A percentile compares a stretch with the other conserved stretches of the same genome.
These are phyloP conservation scores for Ceratocystis cubensis DNA, from an alignment of 2,329 filamentous ascomycete genomes.

Conservation along the genomic window DNA sequence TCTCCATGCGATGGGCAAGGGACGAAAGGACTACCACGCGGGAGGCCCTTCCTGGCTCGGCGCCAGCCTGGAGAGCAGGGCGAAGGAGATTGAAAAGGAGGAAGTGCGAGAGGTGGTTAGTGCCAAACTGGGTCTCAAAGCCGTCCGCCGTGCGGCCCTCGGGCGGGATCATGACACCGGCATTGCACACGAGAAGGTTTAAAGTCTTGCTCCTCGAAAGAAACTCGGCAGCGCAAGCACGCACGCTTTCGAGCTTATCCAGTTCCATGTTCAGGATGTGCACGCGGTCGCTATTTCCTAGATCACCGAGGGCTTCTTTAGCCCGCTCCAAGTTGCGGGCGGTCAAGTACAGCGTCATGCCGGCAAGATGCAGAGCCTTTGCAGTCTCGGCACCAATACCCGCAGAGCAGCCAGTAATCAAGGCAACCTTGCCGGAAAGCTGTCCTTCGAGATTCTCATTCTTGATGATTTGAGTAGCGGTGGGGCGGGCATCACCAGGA, in stretches of 20 bases:
- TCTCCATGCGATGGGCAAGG: slow-evolving; percentile 26
- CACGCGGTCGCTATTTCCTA: slow-evolving; percentile 11
- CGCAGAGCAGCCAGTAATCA: slow-evolving; percentile 34
- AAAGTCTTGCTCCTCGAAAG: slow-evolving; percentile 23
- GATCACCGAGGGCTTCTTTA: slow-evolving; percentile 2
- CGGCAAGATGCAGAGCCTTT: slow-evolving; percentile 24
- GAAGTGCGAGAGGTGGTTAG: slow-evolving; percentile 37
- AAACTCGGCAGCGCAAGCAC: slow-evolving; percentile 30
- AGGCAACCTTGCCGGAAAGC: slow-evolving; percentile 23
- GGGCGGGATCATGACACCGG: slow-evolving; percentile 32
- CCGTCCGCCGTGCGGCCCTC: slow-evolving; percentile 30
- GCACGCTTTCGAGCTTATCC: slow-evolving; percentile 28
- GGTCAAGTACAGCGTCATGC: slow-evolving; percentile 24
- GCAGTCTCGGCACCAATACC: slow-evolving; percentile 31
- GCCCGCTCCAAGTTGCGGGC: slow-evolving; percentile 29
- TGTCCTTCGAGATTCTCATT: not conserved
- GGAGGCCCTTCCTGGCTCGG: not conserved
- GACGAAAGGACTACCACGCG: slow-evolving; percentile 34
- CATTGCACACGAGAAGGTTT: slow-evolving; percentile 33
- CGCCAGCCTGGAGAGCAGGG: slow-evolving; percentile 23
- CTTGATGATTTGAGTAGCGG: not conserved
- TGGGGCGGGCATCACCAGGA: slow-evolving; percentile 1
- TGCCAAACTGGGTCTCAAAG: slow-evolving; percentile 34
- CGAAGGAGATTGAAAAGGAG: slow-evolving; percentile 34
- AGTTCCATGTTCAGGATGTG: slow-evolving; percentile 28